A percentile compares a stretch with the other conserved stretches of the same genome.
These are phyloP conservation scores for Linum usitatissimum DNA, from an alignment of 345 rosid species.

Conservation along the genomic window DNA sequence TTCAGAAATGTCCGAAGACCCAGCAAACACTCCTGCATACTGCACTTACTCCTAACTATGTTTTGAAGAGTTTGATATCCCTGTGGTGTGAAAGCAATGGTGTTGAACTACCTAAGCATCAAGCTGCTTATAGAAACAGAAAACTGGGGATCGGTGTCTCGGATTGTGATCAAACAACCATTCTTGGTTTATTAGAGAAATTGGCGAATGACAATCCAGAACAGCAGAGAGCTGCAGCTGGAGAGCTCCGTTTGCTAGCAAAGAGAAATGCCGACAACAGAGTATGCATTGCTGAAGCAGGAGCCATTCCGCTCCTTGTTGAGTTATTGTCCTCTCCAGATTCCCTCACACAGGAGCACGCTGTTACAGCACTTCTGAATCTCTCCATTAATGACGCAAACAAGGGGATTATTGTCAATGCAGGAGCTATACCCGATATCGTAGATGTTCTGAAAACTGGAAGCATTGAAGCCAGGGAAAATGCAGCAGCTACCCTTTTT, in stretches of 20 bases:
- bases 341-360: constrained; percentile 85
- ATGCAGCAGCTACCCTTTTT: constrained; percentile 94
- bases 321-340: constrained; percentile 72
- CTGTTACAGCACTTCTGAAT: constrained; percentile 94
- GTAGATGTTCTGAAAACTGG: constrained; percentile 78
- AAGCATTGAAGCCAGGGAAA: constrained; percentile 98
- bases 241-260: constrained; percentile 88
- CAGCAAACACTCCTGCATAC: constrained; percentile 87
- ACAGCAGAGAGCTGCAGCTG: constrained; percentile 89
- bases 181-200: constrained; percentile 49
- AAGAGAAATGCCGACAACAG: constrained; percentile 91
- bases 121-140: constrained; percentile 47
- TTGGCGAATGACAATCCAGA: constrained; percentile 53
- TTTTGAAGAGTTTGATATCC: constrained; percentile 81
- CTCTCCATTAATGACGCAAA: constrained; percentile 88
- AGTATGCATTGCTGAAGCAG: constrained; percentile 87
- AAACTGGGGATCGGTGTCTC: constrained; percentile 47
- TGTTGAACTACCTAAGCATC: constrained; percentile 73
- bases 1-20: constrained; percentile 96
- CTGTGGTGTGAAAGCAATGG: constrained; percentile 97
- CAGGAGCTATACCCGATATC: constrained; percentile 91
- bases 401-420: constrained; percentile 83
- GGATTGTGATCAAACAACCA: constrained; percentile 73
- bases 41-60: constrained; percentile 82
- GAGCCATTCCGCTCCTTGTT: constrained; percentile 87